Evolutionary conservation across 768 basidiomycete species (phyloP).

Genomic region (Favolaschia claudopus): DNA sequence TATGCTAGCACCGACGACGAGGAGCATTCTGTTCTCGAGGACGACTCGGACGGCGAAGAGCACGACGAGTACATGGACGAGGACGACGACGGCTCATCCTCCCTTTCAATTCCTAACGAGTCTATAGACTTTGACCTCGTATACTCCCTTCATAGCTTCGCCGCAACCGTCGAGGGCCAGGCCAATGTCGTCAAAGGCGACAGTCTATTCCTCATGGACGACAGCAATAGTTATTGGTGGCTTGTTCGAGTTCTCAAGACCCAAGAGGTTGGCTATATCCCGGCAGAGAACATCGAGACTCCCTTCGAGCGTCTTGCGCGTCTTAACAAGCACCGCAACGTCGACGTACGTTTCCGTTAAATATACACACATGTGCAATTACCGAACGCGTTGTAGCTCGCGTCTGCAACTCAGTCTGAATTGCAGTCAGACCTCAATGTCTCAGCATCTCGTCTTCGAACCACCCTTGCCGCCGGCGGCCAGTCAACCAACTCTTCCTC

Average conservation of each 20-base stretch:
- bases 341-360: conserved; percentile 82
- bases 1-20: conserved; percentile 61
- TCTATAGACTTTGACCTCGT: conserved; percentile 94
- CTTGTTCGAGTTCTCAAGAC: conserved; percentile 98
- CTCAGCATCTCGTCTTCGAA: conserved; percentile 61
- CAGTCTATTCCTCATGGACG: conserved; percentile 95
- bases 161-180: conserved; percentile 98
- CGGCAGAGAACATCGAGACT: conserved; percentile 99
- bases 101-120: conserved; percentile 88
- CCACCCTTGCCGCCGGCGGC: conserved; percentile 55
- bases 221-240: conserved; percentile 99
- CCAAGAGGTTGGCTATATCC: conserved; percentile 98
- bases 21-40: conserved; percentile 86
- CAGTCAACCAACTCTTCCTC: conserved; percentile 56
- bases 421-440: conserved; percentile 59
- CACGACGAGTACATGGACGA: conserved; percentile 76
- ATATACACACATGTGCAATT: too few species aligned
- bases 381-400: conserved; percentile 57
- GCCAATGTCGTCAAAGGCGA: conserved; percentile 99
- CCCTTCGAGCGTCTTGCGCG: conserved; percentile 95
- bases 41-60: conserved; percentile 81
- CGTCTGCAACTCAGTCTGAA: conserved; percentile 77
- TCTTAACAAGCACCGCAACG: conserved; percentile 96
- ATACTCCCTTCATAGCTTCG: conserved; percentile 94
- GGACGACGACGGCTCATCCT: conserved; percentile 81